Conservation (phyloP, 2,329 filamentous ascomycete genomes). For the Aspergillus fischeri region DNA sequence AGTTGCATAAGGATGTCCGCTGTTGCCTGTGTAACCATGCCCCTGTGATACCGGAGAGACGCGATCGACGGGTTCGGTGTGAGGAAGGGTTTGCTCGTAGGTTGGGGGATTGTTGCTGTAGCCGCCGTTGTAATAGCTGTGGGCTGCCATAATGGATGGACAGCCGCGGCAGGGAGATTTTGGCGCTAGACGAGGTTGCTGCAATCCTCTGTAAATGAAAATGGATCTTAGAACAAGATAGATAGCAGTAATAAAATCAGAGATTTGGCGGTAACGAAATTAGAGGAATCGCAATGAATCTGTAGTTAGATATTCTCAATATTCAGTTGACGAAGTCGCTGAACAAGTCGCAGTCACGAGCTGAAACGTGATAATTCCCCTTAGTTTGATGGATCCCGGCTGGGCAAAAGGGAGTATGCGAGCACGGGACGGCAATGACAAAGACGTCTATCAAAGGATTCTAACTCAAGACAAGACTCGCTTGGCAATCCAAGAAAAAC, state of each 20-base stretch:
- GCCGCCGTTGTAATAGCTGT: conserved; percentile 60
- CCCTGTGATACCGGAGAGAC: conserved; percentile 16
- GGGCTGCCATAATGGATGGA: conserved; percentile 53
- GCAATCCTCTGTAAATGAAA: not conserved
- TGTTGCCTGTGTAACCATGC: conserved; percentile 18
- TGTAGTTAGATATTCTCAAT: not conserved
- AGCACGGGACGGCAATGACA: not conserved
- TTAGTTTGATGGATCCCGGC: not conserved
- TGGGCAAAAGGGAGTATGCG: not conserved
- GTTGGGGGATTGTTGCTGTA: conserved; percentile 31
- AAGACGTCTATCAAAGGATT: not conserved
- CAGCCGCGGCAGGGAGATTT: conserved; percentile 1
- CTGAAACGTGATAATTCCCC: not conserved
- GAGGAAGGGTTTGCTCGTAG: conserved; percentile 33
- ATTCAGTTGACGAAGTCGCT: not conserved
- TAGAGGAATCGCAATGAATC: not conserved
- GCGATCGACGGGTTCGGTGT: conserved; percentile 34
- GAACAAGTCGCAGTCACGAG: not conserved
- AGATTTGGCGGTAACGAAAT: not conserved
- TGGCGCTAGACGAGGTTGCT: conserved; percentile 3
- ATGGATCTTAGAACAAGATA: not conserved
- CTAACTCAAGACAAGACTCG: not conserved
- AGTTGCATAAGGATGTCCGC: conserved; percentile 34
- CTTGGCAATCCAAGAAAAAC: not conserved
- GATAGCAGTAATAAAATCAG: not conserved